These are phyloP conservation scores for Lactarius vividus DNA, from an alignment of 768 basidiomycete genomes.

Conservation along the genomic window DNA sequence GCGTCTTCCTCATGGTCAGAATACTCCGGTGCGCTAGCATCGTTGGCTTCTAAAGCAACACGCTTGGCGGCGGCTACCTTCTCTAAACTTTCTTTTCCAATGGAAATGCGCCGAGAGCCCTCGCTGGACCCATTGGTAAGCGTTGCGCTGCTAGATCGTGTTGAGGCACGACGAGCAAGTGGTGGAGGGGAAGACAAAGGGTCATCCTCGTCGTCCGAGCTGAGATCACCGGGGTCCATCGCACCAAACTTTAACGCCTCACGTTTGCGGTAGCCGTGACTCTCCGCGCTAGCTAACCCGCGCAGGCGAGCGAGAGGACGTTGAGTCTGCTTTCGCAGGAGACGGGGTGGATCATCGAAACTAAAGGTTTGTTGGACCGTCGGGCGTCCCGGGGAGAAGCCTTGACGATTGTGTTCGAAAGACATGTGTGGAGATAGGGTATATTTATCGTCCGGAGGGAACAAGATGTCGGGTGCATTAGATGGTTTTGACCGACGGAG, in stretches of 20 bases:
- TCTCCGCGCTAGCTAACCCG: slow-evolving; percentile 18
- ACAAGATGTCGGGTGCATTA: slow-evolving; percentile 5
- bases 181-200: slow-evolving; percentile 21
- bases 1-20: slow-evolving; percentile 37
- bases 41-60: slow-evolving; percentile 12
- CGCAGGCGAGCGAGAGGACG: slow-evolving; percentile 14
- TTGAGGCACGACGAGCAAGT: slow-evolving; percentile 24
- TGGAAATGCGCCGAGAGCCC: slow-evolving; percentile 23
- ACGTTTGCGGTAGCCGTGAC: slow-evolving; percentile 39
- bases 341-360: slow-evolving; percentile 5
- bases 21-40: slow-evolving; percentile 29
- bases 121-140: slow-evolving; percentile 28
- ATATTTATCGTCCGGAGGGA: slow-evolving; percentile 17
- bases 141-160: slow-evolving; percentile 30
- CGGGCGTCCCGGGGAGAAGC: background rate
- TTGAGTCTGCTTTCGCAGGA: slow-evolving; percentile 10
- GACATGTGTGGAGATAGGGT: slow-evolving; percentile 9
- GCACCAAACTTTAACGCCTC: slow-evolving; percentile 42
- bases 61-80: slow-evolving; percentile 24
- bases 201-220: slow-evolving; percentile 49
- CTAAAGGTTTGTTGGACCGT: background rate
- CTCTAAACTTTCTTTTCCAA: slow-evolving; percentile 26
- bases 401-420: slow-evolving; percentile 6
- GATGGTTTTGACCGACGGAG: slow-evolving; percentile 18
- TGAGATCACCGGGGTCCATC: slow-evolving; percentile 35